Percentiles rank a stretch among this genome's conserved stretches.
Conservation (phyloP, 306 rosid species). For the Vachellia collinsii region DNA sequence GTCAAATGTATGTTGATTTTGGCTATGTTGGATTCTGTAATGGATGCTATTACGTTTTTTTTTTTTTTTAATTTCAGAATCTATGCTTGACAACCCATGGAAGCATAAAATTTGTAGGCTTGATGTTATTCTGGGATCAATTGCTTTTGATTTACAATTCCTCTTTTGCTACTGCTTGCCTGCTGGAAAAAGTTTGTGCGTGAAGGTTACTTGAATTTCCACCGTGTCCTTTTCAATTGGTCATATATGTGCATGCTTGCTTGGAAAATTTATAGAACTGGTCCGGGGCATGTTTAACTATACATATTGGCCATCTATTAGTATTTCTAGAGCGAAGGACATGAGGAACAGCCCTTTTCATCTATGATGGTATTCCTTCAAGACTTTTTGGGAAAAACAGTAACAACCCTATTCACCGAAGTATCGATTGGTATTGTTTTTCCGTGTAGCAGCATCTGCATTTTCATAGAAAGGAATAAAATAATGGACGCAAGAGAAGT, state of each 20-base stretch:
- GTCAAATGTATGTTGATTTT: background rate
- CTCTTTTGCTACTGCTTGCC: background rate
- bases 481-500: background rate
- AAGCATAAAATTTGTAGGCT: background rate
- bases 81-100: background rate
- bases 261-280: background rate
- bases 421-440: background rate
- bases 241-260: background rate
- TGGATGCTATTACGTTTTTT: background rate
- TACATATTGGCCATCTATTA: background rate
- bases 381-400: background rate
- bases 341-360: background rate
- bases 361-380: background rate
- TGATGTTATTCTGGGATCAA: background rate
- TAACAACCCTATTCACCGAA: background rate
- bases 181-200: background rate
- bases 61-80: background rate
- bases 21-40: background rate
- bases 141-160: slow-evolving; percentile 4
- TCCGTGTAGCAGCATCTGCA: background rate
- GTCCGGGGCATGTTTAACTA: background rate
- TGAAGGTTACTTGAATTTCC: background rate
- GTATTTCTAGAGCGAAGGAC: slow-evolving; percentile 2
- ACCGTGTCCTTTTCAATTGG: background rate
- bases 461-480: background rate